phyloP scores from a whole-genome alignment of 2,329 filamentous ascomycete species.

The Neocatenulostroma microsporum region DNA sequence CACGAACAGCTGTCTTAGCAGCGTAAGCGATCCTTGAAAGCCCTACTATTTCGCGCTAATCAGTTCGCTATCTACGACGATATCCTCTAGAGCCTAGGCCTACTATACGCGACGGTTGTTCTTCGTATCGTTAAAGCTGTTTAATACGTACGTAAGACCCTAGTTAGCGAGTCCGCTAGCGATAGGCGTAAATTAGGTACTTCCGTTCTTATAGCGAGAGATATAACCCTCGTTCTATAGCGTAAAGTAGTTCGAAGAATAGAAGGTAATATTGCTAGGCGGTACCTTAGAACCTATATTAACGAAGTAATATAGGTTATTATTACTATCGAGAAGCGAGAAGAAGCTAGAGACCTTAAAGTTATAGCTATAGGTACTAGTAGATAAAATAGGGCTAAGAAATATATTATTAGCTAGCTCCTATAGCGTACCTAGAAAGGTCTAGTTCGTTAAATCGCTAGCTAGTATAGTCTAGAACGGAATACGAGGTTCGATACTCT shows the following conservation, averaged over 20 bases:
- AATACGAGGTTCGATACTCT: constrained; percentile 40
- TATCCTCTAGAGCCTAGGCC: constrained; percentile 41
- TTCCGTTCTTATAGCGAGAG: constrained; percentile 37
- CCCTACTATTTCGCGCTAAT: constrained; percentile 36
- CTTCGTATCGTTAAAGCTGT: constrained; percentile 43
- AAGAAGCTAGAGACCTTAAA: constrained; percentile 45
- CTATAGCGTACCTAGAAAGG: constrained; percentile 40
- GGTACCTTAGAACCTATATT: constrained; percentile 36
- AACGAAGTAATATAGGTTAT: constrained; percentile 38
- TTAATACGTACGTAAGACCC: constrained; percentile 39
- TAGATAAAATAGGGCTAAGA: constrained; percentile 35
- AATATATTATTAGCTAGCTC: constrained; percentile 37
- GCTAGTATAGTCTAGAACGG: constrained; percentile 41
- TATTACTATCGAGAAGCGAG: constrained; percentile 36
- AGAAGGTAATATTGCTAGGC: constrained; percentile 36
- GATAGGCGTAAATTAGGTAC: constrained; percentile 37
- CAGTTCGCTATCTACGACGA: constrained; percentile 28
- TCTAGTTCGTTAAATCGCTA: constrained; percentile 39
- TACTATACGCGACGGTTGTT: constrained; percentile 42
- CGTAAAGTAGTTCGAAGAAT: constrained; percentile 34
- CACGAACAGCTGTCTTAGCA: constrained; percentile 42
- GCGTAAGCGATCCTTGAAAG: constrained; percentile 38
- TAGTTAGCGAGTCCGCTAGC: constrained; percentile 39
- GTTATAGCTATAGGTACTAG: constrained; percentile 41
- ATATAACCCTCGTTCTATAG: constrained; percentile 41